Conservation (phyloP, 139 green algal genomes). For the Tetradesmus lagerheimii region DNA sequence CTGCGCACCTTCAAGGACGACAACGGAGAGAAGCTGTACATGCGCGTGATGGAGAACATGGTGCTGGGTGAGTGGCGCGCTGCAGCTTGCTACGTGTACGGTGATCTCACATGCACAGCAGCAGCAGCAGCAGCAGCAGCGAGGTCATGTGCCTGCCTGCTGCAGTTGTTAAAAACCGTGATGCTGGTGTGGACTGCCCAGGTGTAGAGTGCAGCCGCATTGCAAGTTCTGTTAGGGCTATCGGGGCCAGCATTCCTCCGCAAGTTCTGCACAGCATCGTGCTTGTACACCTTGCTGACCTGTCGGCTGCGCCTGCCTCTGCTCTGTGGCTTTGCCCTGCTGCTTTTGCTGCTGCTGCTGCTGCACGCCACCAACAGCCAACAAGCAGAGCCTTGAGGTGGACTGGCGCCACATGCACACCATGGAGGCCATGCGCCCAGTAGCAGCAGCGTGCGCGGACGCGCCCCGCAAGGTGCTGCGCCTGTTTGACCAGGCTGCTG, state of each 20-base stretch:
- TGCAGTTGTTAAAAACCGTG: too few species aligned
- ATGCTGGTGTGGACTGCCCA: too few species aligned
- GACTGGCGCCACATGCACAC: constrained; percentile 86
- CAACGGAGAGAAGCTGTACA: constrained; percentile 45
- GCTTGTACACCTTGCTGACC: too few species aligned
- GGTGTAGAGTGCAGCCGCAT: too few species aligned
- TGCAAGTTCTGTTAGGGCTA: too few species aligned
- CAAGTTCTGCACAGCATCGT: too few species aligned
- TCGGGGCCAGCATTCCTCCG: too few species aligned
- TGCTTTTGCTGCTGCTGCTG: neutral
- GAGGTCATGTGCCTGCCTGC: neutral
- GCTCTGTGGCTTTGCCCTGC: neutral
- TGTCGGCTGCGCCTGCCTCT: neutral
- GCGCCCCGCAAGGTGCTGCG: constrained; percentile 83
- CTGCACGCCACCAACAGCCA: constrained; percentile 56
- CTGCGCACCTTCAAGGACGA: constrained; percentile 74
- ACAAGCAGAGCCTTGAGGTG: constrained; percentile 89
- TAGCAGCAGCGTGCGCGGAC: constrained; percentile 91
- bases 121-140: neutral
- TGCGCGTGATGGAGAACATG: constrained; percentile 58
- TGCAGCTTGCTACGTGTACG: too few species aligned
- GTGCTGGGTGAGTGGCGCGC: constrained; percentile 41
- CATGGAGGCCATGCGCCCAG: constrained; percentile 53
- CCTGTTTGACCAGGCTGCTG: constrained; percentile 59
- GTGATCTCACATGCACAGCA: neutral